Conservation (phyloP, 768 basidiomycete species). For the Pulveroboletus frians region DNA sequence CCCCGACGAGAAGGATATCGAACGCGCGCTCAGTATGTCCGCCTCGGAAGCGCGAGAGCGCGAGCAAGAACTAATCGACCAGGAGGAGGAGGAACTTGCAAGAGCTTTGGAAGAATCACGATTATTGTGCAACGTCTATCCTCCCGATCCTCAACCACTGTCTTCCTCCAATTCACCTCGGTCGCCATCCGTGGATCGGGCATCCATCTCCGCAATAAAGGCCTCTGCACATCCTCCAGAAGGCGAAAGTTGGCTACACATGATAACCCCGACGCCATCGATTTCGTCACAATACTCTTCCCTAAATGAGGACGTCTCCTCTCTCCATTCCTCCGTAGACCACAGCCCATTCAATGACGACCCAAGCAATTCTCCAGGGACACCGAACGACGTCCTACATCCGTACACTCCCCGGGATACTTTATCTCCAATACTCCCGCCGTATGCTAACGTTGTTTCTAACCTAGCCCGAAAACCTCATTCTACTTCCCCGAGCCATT, state of each 20-base stretch:
- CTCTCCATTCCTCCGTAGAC: conserved; percentile 19
- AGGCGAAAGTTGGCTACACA: conserved; percentile 30
- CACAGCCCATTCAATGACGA: conserved; percentile 11
- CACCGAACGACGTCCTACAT: conserved; percentile 5
- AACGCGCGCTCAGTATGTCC: conserved; percentile 44
- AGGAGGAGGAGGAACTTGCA: conserved; percentile 64
- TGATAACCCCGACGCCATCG: conserved; percentile 27
- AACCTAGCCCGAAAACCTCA: conserved; percentile 14
- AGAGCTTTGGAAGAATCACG: conserved; percentile 56
- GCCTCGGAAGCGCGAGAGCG: conserved; percentile 34
- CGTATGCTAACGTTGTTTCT: conserved; percentile 26
- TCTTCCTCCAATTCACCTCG: conserved; percentile 7
- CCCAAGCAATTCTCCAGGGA: not conserved
- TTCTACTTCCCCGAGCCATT: conserved; percentile 7
- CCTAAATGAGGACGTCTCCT: conserved; percentile 24
- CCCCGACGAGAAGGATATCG: conserved; percentile 43
- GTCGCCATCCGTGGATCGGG: conserved; percentile 11
- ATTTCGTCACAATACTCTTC: conserved; percentile 14
- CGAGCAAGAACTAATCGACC: conserved; percentile 22
- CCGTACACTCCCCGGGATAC: conserved; percentile 1
- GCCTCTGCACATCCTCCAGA: conserved; percentile 15
- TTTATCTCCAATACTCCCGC: conserved; percentile 13
- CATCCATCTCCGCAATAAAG: conserved; percentile 15
- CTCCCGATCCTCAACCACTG: conserved; percentile 3
- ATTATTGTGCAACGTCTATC: conserved; percentile 14